phyloP scores from a whole-genome alignment of 2,329 filamentous ascomycete genomes.

The Magnaporthiopsis poae region DNA sequence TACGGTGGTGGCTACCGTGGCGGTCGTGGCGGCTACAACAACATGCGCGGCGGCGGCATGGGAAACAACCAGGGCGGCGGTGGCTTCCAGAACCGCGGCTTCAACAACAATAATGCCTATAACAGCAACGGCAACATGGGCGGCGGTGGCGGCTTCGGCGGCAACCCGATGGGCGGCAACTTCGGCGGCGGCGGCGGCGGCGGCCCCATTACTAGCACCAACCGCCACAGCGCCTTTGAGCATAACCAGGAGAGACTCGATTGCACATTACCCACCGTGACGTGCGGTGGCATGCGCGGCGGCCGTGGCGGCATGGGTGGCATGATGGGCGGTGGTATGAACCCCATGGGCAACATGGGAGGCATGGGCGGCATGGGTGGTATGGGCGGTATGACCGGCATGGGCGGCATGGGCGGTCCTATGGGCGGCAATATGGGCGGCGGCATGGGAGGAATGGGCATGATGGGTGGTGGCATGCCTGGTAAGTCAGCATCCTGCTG shows the following conservation, averaged over 20 bases:
- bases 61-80: conserved; percentile 13
- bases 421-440: conserved; percentile 33
- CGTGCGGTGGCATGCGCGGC: conserved; percentile 42
- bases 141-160: conserved; percentile 14
- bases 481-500: conserved; percentile 31
- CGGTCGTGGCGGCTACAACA: conserved; percentile 31
- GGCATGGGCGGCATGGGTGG: conserved; percentile 28
- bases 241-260: too few relatives aligned
- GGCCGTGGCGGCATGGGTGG: conserved; percentile 35
- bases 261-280: too few relatives aligned
- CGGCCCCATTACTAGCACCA: too few relatives aligned
- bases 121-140: conserved; percentile 13
- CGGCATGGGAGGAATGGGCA: conserved; percentile 33
- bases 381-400: conserved; percentile 30
- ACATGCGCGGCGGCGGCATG: conserved; percentile 10
- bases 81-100: conserved; percentile 20
- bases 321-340: conserved; percentile 40
- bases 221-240: too few relatives aligned
- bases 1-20: conserved; percentile 36
- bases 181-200: conserved; percentile 33
- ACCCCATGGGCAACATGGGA: conserved; percentile 28
- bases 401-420: conserved; percentile 39
- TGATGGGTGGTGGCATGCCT: conserved; percentile 47
- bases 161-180: conserved; percentile 22
- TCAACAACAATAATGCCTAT: conserved; percentile 8